Percentiles rank a stretch among this genome's conserved stretches.
These are phyloP conservation scores for Pseudonitzschia delicatissima DNA, from an alignment of 108 stramenopile species.

Conservation along the genomic window DNA sequence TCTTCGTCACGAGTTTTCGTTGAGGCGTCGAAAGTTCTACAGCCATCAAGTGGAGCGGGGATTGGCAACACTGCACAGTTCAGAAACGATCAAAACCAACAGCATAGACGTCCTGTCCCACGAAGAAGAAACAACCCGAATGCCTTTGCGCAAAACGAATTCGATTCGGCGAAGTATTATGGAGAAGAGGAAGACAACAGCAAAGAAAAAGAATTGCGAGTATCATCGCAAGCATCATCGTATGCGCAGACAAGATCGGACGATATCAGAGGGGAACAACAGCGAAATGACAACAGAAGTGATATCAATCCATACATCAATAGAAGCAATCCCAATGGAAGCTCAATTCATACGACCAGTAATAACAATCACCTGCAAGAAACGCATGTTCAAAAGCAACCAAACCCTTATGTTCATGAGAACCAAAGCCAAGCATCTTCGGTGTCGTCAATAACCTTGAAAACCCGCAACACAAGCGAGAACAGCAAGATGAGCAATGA, in stretches of 20 bases:
- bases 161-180: conserved; percentile 36
- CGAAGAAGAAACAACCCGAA: background rate
- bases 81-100: background rate
- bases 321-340: background rate
- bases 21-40: too few species aligned
- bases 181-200: conserved; percentile 45
- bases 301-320: background rate
- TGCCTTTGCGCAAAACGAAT: conserved; percentile 31
- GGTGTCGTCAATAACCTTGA: background rate
- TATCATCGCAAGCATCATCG: background rate
- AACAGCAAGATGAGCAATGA: background rate
- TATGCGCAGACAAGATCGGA: background rate
- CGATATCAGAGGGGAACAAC: background rate
- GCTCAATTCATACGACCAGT: background rate
- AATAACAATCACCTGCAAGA: background rate
- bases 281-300: background rate
- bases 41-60: too few species aligned
- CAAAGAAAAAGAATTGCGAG: conserved; percentile 1
- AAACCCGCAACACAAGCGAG: background rate
- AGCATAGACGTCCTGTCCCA: background rate
- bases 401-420: background rate
- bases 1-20: too few species aligned
- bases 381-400: background rate
- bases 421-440: background rate
- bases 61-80: background rate